Percentiles rank a stretch among this genome's conserved stretches.
These are phyloP conservation scores for Paramyrothecium roridum DNA, from an alignment of 2,329 filamentous ascomycete genomes.

Conservation along the genomic window DNA sequence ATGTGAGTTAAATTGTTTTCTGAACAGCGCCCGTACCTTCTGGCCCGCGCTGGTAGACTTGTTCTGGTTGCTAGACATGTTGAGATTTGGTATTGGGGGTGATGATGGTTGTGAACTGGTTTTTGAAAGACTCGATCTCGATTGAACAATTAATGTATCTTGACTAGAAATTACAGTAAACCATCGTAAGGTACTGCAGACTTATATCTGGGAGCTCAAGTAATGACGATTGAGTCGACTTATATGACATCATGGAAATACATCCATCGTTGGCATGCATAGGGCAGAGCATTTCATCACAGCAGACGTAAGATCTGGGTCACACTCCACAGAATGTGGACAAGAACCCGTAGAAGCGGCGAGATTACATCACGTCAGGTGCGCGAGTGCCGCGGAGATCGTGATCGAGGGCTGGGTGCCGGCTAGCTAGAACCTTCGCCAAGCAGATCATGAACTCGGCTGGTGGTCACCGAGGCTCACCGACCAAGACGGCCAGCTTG, in stretches of 20 bases:
- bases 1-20: background rate
- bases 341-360: background rate
- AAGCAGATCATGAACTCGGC: no score
- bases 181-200: background rate
- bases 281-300: conserved; percentile 3
- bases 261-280: background rate
- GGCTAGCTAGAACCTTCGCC: background rate
- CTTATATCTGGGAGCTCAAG: background rate
- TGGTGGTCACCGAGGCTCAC: no score
- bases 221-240: background rate
- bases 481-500: no score
- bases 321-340: background rate
- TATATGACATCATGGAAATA: conserved; percentile 6
- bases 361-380: background rate
- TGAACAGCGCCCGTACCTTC: conserved; percentile 12
- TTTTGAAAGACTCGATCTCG: no score
- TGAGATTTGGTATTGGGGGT: background rate
- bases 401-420: background rate
- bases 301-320: background rate
- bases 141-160: background rate
- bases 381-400: background rate
- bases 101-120: no score
- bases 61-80: conserved; percentile 15
- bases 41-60: conserved; percentile 13
- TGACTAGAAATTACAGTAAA: background rate